Evolutionary conservation across 1,284 basidiomycete species (phyloP).

Genomic region (Bjerkandera adusta): DNA sequence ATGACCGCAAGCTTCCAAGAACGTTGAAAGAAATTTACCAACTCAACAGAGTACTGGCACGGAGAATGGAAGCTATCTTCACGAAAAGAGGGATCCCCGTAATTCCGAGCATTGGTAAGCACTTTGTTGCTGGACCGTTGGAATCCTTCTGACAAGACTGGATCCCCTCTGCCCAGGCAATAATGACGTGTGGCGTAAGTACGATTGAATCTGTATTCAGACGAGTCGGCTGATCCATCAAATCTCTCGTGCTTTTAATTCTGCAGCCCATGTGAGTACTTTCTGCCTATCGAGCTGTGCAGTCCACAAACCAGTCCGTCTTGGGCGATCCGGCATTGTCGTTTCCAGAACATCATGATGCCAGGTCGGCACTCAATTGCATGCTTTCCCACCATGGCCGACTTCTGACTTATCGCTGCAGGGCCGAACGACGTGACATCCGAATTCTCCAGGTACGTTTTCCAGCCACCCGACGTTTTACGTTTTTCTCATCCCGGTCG

Average conservation of each 20-base stretch:
- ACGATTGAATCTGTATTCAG: constrained; percentile 8
- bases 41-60: constrained; percentile 68
- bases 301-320: not conserved
- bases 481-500: constrained; percentile 15
- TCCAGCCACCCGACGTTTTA: constrained; percentile 8
- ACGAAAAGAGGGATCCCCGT: constrained; percentile 71
- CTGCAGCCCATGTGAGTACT: constrained; percentile 57
- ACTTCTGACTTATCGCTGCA: constrained; percentile 22
- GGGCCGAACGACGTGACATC: constrained; percentile 83
- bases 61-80: constrained; percentile 73
- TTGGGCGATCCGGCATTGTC: not conserved
- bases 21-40: constrained; percentile 81
- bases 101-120: constrained; percentile 76
- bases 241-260: not conserved
- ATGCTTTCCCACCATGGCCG: not conserved
- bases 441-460: constrained; percentile 68
- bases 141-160: constrained; percentile 5
- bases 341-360: constrained; percentile 59
- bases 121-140: constrained; percentile 10
- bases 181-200: constrained; percentile 87
- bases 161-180: constrained; percentile 51
- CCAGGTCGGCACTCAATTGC: constrained; percentile 42
- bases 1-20: constrained; percentile 78
- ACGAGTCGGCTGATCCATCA: not conserved
- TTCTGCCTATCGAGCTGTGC: not conserved